Base-by-base conservation (phyloP, 352 stramenopile genomes). In the Pythium catenulatum region DNA sequence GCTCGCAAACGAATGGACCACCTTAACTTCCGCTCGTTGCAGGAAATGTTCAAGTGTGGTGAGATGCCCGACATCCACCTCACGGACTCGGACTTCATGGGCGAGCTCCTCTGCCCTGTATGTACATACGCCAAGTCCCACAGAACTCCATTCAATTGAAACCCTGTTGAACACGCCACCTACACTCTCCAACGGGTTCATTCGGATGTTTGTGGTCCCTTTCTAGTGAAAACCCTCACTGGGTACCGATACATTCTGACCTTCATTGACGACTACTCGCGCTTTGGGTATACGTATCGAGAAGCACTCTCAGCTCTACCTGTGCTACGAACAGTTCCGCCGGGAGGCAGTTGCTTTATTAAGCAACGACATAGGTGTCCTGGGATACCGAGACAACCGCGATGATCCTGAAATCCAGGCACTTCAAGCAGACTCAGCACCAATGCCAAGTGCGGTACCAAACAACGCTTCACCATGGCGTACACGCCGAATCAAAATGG, bases 251-350 rank as follows among this genome's bases (percentile, higher is more conserved):
- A 73, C 34, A 52, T 73, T 73, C 15, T 73, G 7, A 73, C 39
- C 8, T 73, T 73, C 39, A 73, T 73, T 52, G 36, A 73, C 50
- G 63, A 73, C 63, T 73, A 73, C 25, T 73, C 63, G 34, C 63
- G 63, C 14, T 73, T 73, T 25, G 39, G 34, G 63, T 73, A 46
- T 25, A 32, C 50, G 15, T 73, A 52, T 52, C 36, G 39, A 48
- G 21, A 73, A 73, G 25, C 34, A 27, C 25, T 73, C 63, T 19
- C 25, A 73, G 8, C 63, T 73, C 7, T 52, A 73, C 50, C 14
- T 52, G 39, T 48, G 36, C 63, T 73, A 73, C 25, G 63, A 73
- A 52, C 25, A 73, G 11, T 73, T 73, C 39, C 63, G 63, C 15
- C 34, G 39, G 32, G 39, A 46, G 63, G 63, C 63, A 13, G 17